Conservation (phyloP, 371 early-diverging fungal species). For the Actinomucor elegans region DNA sequence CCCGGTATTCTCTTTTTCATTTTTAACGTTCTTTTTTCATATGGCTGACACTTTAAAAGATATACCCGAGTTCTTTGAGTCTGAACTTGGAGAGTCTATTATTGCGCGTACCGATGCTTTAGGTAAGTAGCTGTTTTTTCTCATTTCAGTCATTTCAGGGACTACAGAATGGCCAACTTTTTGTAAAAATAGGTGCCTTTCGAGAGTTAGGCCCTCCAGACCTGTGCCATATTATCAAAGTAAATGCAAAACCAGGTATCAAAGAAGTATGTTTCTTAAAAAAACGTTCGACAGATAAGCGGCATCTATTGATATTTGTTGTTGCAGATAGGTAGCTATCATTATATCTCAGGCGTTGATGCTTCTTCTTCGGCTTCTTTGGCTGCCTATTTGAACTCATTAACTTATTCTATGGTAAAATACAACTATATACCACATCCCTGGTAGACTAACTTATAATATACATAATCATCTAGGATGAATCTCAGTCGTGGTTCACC, state of each 20-base stretch:
- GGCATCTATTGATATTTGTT: background rate
- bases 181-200: conserved; percentile 79
- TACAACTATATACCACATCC: too few species aligned
- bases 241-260: conserved; percentile 74
- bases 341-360: conserved; percentile 90
- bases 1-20: conserved; percentile 8
- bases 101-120: conserved; percentile 85
- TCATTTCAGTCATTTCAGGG: background rate
- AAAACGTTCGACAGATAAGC: too few species aligned
- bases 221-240: conserved; percentile 90
- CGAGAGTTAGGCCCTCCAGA: conserved; percentile 96
- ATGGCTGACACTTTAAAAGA: conserved; percentile 68
- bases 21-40: background rate
- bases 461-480: conserved; percentile 41
- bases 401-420: conserved; percentile 87
- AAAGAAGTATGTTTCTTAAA: conserved; percentile 75
- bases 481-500: conserved; percentile 67
- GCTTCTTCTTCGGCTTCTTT: conserved; percentile 92
- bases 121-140: conserved; percentile 54
- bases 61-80: conserved; percentile 93
- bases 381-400: conserved; percentile 93
- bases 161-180: background rate
- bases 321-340: conserved; percentile 64
- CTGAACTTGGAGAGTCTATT: conserved; percentile 86
- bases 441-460: too few species aligned